Conservation (phyloP, 148 eudicot genomes). For the Fagopyrum homotropicum region DNA sequence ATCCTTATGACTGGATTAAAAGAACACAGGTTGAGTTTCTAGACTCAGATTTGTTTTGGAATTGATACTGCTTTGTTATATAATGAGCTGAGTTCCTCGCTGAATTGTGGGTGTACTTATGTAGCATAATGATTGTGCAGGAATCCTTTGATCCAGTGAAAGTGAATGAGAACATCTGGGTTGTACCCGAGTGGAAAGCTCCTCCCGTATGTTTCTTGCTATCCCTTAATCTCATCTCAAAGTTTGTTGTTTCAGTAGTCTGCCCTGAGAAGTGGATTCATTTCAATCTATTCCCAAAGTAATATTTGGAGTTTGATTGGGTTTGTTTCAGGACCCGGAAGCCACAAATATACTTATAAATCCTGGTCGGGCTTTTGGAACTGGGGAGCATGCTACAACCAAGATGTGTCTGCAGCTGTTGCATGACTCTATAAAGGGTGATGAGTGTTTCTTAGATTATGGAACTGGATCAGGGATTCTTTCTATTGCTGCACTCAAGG, state of each 20-base stretch:
- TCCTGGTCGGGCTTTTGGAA: constrained; percentile 93
- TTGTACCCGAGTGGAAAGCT: constrained; percentile 90
- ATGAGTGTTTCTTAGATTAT: constrained; percentile 76
- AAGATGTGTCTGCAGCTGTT: constrained; percentile 73
- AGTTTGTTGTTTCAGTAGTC: background rate
- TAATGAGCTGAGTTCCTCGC: background rate
- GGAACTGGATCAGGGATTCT: constrained; percentile 98
- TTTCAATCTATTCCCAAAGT: background rate
- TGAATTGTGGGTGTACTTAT: background rate
- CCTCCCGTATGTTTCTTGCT: constrained; percentile 57
- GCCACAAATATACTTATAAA: constrained; percentile 72
- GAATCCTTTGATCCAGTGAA: constrained; percentile 91
- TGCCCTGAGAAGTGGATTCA: background rate
- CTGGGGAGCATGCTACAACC: constrained; percentile 96
- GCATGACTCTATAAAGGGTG: constrained; percentile 59
- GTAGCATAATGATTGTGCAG: constrained; percentile 23
- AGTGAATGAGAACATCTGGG: constrained; percentile 80
- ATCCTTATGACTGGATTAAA: constrained; percentile 83
- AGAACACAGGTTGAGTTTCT: constrained; percentile 54
- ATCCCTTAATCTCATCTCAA: background rate
- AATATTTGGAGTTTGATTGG: background rate
- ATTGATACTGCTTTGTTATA: background rate
- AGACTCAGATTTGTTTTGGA: background rate
- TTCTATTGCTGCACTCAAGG: constrained; percentile 91
- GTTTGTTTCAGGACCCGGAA: constrained; percentile 52